phyloP scores from a whole-genome alignment of 2,329 filamentous ascomycete species.

The Scedosporium minutisporum region DNA sequence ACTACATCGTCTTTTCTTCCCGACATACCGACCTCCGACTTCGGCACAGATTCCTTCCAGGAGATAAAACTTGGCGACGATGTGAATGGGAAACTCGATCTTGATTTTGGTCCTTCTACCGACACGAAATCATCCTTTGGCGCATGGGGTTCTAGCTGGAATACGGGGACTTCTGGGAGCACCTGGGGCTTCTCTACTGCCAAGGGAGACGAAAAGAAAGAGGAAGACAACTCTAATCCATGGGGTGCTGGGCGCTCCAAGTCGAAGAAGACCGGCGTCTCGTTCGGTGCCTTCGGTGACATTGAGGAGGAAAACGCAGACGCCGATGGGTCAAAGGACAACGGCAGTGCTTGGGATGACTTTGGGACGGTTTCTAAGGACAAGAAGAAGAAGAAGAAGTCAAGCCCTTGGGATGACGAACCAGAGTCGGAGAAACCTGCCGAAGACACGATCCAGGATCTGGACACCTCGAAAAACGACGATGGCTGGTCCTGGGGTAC shows the following conservation, averaged over 20 bases:
- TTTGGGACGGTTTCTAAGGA: slow-evolving; percentile 25
- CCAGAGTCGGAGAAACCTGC: slow-evolving; percentile 18
- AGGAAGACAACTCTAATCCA: slow-evolving; percentile 34
- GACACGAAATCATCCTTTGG: slow-evolving; percentile 38
- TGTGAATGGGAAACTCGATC: slow-evolving; percentile 43
- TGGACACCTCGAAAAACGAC: slow-evolving; percentile 22
- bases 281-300: slow-evolving; percentile 38
- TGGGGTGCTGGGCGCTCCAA: slow-evolving; percentile 39
- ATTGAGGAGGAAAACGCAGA: slow-evolving; percentile 24
- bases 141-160: slow-evolving; percentile 52
- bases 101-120: slow-evolving; percentile 40
- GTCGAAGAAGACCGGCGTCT: slow-evolving; percentile 35
- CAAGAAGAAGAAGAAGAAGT: slow-evolving; percentile 31
- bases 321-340: slow-evolving; percentile 24
- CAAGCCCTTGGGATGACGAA: slow-evolving; percentile 15
- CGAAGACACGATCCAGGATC: slow-evolving; percentile 22
- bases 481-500: slow-evolving; percentile 25
- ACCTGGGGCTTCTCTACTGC: slow-evolving; percentile 33
- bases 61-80: slow-evolving; percentile 59
- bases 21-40: slow-evolving; percentile 21
- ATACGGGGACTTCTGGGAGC: slow-evolving; percentile 36
- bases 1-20: slow-evolving; percentile 10
- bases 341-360: slow-evolving; percentile 24
- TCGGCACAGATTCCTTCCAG: slow-evolving; percentile 47
- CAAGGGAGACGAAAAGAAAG: slow-evolving; percentile 22